Evolutionary conservation across 257 asterid genomes (phyloP), one percentile per base, ranked within the genome.

Genomic region (Pogostemon cablin): DNA sequence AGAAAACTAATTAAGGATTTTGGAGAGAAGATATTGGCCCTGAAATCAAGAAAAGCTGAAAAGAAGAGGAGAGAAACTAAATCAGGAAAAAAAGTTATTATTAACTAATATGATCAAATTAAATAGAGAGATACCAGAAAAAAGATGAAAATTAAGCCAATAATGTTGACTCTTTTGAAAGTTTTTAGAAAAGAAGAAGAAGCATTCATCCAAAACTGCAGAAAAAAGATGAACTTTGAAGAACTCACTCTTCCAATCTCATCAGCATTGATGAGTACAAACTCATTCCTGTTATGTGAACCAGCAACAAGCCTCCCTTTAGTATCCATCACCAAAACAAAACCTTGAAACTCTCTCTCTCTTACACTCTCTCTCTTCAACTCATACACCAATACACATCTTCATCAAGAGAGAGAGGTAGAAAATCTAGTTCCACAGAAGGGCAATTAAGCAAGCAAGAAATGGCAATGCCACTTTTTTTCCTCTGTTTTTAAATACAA

Each of bases 231-330:
- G 35, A 47, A 60, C 11, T 56, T 38, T 68, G 42, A 25, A 58
- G 55, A 54, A 57, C 90, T 81, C 69, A 93, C 97, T 80, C 88
- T 86, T 72, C 98, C 98, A 87, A 90, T 88, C 76, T 93, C 98
- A 84, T 93, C 97, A 53, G 98, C 98, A 90, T 90, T 90, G 87
- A 93, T 90, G 72, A 93, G 81, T 2, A 93, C 97, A 76, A 93
- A 93, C 81, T 93, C 98, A 79, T 93, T 93, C 79, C 98, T 77
- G 77, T 93, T 93, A 68, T 93, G 98, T 4, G 98, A 93, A 78
- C 98, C 98, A 62, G 98, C 97, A 72, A 93, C 80, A 75, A 93
- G 98, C 79, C 97, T 89, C 62, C 98, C 98, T 12, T 86, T 87
- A 50, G 98, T 89, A 72, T 86, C 98, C 98, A 93, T 93, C 59